These are phyloP conservation scores for Chlorencoelia australis DNA, from an alignment of 2,329 filamentous ascomycete genomes.

Conservation along the genomic window DNA sequence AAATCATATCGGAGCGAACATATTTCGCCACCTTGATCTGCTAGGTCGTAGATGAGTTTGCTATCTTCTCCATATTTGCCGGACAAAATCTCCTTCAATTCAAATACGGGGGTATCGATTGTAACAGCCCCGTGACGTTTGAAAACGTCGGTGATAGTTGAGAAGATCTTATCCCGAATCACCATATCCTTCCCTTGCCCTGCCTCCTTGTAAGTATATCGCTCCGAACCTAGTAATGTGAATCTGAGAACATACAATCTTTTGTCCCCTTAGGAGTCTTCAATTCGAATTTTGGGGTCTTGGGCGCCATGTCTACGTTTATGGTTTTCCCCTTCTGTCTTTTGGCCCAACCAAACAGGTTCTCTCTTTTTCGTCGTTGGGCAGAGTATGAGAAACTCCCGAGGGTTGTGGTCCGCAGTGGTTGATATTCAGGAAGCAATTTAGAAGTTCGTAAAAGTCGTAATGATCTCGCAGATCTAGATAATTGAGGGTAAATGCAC, in stretches of 20 bases:
- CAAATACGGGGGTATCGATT: slow-evolving; percentile 76
- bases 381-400: slow-evolving; percentile 10
- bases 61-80: slow-evolving; percentile 91
- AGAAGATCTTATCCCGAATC: slow-evolving; percentile 72
- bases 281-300: slow-evolving; percentile 50
- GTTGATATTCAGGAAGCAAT: background rate
- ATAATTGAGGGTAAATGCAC: slow-evolving; percentile 16
- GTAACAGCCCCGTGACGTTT: slow-evolving; percentile 73
- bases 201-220: slow-evolving; percentile 24
- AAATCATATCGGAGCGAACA: slow-evolving; percentile 79
- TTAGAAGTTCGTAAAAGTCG: slow-evolving; percentile 10
- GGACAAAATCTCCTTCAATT: slow-evolving; percentile 74
- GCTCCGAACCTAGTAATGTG: too few relatives aligned
- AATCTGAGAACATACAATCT: slow-evolving; percentile 68
- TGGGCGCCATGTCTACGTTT: slow-evolving; percentile 28
- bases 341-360: too few relatives aligned
- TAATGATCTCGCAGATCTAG: slow-evolving; percentile 25
- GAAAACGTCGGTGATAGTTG: slow-evolving; percentile 66
- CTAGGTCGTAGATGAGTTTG: slow-evolving; percentile 83
- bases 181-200: slow-evolving; percentile 69
- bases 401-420: slow-evolving; percentile 8
- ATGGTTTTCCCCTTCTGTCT: slow-evolving; percentile 12
- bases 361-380: too few relatives aligned
- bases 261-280: slow-evolving; percentile 89
- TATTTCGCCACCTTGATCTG: slow-evolving; percentile 79